Percentiles rank a stretch among this genome's conserved stretches.
phyloP scores from a whole-genome alignment of 1,284 basidiomycete species.

The Amylostereum areolatum region DNA sequence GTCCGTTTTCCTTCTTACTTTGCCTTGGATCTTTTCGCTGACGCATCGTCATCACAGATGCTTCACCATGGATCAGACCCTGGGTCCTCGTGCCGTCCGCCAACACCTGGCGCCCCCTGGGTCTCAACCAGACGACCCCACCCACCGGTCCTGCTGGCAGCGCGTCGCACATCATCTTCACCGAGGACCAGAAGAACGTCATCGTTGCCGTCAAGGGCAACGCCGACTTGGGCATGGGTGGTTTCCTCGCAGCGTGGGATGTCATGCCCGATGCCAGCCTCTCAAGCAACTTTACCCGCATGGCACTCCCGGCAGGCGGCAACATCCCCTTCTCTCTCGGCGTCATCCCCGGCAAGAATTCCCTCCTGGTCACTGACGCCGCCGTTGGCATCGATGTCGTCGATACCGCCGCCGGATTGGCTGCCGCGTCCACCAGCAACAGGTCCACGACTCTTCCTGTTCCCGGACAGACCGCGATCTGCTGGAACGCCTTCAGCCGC shows the following conservation, averaged over 20 bases:
- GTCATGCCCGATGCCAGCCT: conserved; percentile 26
- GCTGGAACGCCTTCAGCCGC: background rate
- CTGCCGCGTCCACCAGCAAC: background rate
- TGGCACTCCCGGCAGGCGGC: conserved; percentile 19
- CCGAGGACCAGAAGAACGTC: conserved; percentile 34
- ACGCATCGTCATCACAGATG: conserved; percentile 26
- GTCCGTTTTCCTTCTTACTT: conserved; percentile 19
- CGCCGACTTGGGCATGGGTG: conserved; percentile 17
- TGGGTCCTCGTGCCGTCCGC: conserved; percentile 31
- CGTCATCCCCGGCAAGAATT: conserved; percentile 24
- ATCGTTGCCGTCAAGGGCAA: conserved; percentile 42
- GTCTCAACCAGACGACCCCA: conserved; percentile 41
- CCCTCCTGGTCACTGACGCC: conserved; percentile 27
- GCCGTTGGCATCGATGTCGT: conserved; percentile 22
- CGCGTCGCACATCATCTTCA: conserved; percentile 39
- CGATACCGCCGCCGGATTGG: background rate
- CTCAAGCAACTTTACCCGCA: conserved; percentile 19
- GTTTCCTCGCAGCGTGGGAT: conserved; percentile 43
- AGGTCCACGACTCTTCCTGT: background rate
- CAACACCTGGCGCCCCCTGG: conserved; percentile 35
- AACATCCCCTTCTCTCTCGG: conserved; percentile 27
- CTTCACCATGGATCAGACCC: conserved; percentile 33
- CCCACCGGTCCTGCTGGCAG: conserved; percentile 30
- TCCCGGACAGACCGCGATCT: background rate
- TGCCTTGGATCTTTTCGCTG: background rate